A percentile compares a stretch with the other conserved stretches of the same genome.
These are phyloP conservation scores for Saccharomycopsis capsularis DNA, from an alignment of 805 yeast species.

Conservation along the genomic window DNA sequence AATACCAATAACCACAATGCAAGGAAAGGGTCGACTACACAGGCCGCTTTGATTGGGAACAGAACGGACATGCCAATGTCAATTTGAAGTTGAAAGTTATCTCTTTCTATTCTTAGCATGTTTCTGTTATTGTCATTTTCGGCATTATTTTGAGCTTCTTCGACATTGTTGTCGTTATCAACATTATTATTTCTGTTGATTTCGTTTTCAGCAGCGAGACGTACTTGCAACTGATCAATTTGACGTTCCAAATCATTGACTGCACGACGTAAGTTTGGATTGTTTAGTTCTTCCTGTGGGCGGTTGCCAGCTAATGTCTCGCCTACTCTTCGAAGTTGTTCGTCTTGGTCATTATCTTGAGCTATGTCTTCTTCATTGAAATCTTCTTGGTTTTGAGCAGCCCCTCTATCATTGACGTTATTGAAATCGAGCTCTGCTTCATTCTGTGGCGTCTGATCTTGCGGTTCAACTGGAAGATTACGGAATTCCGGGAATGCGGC, in stretches of 20 bases:
- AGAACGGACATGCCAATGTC: not conserved
- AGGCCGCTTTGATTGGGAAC: constrained; percentile 11
- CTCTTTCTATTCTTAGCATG: constrained; percentile 3
- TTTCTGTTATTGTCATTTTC: constrained; percentile 22
- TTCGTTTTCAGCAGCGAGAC: constrained; percentile 15
- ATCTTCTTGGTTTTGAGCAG: constrained; percentile 8
- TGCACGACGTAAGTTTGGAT: not conserved
- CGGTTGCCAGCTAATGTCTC: no score
- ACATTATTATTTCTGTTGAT: not conserved
- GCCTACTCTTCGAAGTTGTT: no score
- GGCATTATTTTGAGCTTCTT: constrained; percentile 23
- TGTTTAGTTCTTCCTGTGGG: not conserved
- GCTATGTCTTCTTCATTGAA: constrained; percentile 11
- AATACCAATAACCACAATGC: constrained; percentile 7
- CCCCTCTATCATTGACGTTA: not conserved
- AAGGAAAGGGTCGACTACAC: constrained; percentile 5
- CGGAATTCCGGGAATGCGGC: constrained; percentile 18
- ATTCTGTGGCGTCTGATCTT: not conserved
- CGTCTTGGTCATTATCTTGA: not conserved
- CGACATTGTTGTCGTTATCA: constrained; percentile 18
- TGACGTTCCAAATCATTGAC: constrained; percentile 22
- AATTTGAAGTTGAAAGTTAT: constrained; percentile 3
- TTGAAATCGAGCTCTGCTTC: not conserved
- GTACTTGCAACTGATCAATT: no score
- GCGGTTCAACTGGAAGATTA: not conserved